Percentiles rank a stretch among this genome's conserved stretches.
These are phyloP conservation scores for Triglochin maritima DNA, from an alignment of 106 monocot genomes.

Conservation along the genomic window DNA sequence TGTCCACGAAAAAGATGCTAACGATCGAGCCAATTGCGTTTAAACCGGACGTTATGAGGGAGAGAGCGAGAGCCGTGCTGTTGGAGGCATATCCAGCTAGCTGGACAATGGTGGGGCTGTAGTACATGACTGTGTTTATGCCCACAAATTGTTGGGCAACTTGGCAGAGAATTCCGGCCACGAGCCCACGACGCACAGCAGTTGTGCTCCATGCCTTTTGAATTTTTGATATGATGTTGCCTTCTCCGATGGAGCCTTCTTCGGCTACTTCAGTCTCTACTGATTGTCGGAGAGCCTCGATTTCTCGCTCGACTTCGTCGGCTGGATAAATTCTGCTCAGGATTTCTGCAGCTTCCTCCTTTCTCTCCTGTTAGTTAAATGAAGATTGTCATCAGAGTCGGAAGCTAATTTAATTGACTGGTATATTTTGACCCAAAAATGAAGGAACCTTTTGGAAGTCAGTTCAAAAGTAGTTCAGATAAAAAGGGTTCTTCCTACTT, in stretches of 20 bases:
- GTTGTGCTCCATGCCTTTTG: conserved; percentile 35
- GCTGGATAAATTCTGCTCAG: conserved; percentile 52
- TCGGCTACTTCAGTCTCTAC: conserved; percentile 46
- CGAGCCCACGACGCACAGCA: conserved; percentile 52
- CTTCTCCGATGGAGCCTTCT: conserved; percentile 45
- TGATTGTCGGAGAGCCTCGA: conserved; percentile 40
- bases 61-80: conserved; percentile 60
- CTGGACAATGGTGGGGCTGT: conserved; percentile 85
- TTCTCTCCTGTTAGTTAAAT: conserved; percentile 30
- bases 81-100: conserved; percentile 83
- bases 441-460: no score
- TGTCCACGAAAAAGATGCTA: conserved; percentile 69
- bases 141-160: conserved; percentile 82
- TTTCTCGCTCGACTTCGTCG: conserved; percentile 46
- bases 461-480: no score
- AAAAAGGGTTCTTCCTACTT: no score
- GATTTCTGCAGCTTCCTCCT: conserved; percentile 51
- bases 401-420: no score
- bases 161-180: conserved; percentile 58
- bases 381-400: background rate
- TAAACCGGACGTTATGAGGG: conserved; percentile 74
- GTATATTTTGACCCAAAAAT: no score
- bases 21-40: conserved; percentile 69
- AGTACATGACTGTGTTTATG: conserved; percentile 93
- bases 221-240: conserved; percentile 21